Evolutionary conservation across 192 early-diverging fungal species (phyloP).

Genomic region (Coemansia sp.): DNA sequence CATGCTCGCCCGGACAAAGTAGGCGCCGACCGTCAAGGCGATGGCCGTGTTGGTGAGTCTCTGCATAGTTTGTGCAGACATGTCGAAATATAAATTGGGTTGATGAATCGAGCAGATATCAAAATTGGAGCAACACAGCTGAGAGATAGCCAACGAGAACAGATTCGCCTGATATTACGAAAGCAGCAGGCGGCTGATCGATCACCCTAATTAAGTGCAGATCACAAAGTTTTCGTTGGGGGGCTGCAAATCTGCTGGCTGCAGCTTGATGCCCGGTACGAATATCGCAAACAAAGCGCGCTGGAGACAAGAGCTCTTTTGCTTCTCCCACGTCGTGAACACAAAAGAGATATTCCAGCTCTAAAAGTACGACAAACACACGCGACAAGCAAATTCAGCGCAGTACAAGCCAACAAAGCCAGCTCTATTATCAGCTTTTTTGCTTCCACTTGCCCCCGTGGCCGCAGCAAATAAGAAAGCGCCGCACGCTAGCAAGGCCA

Average conservation of each 20-base stretch:
- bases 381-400: neutral
- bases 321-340: slow-evolving; percentile 19
- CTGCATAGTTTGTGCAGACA: slow-evolving; percentile 52
- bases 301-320: neutral
- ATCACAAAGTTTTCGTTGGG: slow-evolving; percentile 11
- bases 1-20: slow-evolving; percentile 78
- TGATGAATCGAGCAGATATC: neutral
- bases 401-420: neutral
- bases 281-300: neutral
- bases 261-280: neutral
- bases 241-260: neutral
- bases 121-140: neutral
- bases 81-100: neutral
- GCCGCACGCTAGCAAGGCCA: neutral
- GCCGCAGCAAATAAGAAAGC: slow-evolving; percentile 2
- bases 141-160: neutral
- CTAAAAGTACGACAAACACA: neutral
- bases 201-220: neutral
- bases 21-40: slow-evolving; percentile 67
- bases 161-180: neutral
- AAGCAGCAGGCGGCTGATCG: neutral
- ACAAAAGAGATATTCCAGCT: slow-evolving; percentile 6
- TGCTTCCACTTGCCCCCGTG: neutral
- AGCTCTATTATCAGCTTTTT: neutral
- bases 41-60: slow-evolving; percentile 78